Conservation (phyloP, 768 basidiomycete genomes). For the Hypholoma fasciculare region DNA sequence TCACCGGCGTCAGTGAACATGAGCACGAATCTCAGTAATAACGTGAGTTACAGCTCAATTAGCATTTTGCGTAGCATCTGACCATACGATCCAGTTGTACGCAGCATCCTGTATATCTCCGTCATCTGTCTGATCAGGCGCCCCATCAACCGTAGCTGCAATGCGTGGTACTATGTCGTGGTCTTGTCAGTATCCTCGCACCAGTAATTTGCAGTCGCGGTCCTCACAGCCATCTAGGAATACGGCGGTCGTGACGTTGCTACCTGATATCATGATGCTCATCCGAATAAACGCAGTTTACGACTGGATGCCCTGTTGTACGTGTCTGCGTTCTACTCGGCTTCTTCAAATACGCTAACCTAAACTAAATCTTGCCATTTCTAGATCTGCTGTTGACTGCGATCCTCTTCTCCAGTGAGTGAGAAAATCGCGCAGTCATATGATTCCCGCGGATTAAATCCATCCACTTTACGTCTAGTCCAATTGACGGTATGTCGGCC, state of each 20-base stretch:
- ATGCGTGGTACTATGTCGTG: constrained; percentile 19
- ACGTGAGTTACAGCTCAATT: constrained; percentile 7
- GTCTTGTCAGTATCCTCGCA: constrained; percentile 17
- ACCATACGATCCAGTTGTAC: constrained; percentile 10
- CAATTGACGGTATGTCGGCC: constrained; percentile 16
- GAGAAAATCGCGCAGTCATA: background rate
- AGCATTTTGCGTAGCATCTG: background rate
- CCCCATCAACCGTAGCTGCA: constrained; percentile 12
- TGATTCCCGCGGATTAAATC: background rate
- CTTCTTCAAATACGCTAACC: background rate
- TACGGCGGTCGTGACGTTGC: constrained; percentile 15
- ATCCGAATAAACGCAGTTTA: constrained; percentile 23
- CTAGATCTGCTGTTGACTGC: constrained; percentile 13
- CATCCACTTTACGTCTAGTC: constrained; percentile 5
- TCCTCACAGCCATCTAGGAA: constrained; percentile 9
- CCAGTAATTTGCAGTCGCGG: background rate
- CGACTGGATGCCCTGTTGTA: constrained; percentile 14
- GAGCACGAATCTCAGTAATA: constrained; percentile 11
- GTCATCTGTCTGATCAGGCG: background rate
- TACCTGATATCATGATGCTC: constrained; percentile 21
- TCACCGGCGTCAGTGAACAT: constrained; percentile 13
- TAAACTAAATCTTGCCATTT: background rate
- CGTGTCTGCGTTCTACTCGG: background rate
- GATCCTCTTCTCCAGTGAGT: constrained; percentile 17
- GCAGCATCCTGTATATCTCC: background rate